Evolutionary conservation across 139 green algal genomes (phyloP), one percentile per base, ranked within the genome.

Genomic region (Coccomyxa sp.): DNA sequence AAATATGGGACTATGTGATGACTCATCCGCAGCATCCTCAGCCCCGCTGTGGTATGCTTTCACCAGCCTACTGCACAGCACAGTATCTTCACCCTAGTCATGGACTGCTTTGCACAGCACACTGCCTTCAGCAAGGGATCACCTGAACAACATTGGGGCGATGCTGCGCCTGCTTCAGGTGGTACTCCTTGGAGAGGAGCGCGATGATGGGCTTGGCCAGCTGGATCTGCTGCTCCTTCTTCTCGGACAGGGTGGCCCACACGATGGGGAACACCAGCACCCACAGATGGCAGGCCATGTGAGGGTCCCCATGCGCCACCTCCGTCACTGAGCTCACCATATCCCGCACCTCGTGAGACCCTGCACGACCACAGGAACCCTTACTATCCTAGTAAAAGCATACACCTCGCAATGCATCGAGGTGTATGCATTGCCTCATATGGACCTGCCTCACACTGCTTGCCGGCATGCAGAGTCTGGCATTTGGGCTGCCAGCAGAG

Each of bases 201-300:
- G 81, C 70, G 78, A 99, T 98, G 85, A 98, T 96, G 50, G 96
- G 96, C 89, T 97, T 98, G 44, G 95, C 94, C 75, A 98, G 87
- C 24, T 81, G 78, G 34, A 81, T 55, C 58, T 86, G 79, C 87
- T 99, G 95, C 84, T 99, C 92, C 82, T 97, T 91, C 87, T 96
- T 94, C 36, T 93, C 85, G 4, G 73, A 16, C 34, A 99, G 83
- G 10, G 92, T 95, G 64, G 91, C 93, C 97, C 97, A 99, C 39
- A 98, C 92, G 78, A 99, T 99, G 82, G 97, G 97, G 86, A 99
- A 99, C 29, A 98, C 85, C 68, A 98, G 87, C 39, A 98, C 94
- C 95, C 93, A 98, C 31, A 97, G 68, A 79, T 96, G 90, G 75
- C 91, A 85, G 10, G 88, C 89, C 39, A 95, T 82, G 14, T 86